Base-by-base conservation (phyloP, 495 filamentous ascomycete species). In the Massariosphaeria phaeospora region DNA sequence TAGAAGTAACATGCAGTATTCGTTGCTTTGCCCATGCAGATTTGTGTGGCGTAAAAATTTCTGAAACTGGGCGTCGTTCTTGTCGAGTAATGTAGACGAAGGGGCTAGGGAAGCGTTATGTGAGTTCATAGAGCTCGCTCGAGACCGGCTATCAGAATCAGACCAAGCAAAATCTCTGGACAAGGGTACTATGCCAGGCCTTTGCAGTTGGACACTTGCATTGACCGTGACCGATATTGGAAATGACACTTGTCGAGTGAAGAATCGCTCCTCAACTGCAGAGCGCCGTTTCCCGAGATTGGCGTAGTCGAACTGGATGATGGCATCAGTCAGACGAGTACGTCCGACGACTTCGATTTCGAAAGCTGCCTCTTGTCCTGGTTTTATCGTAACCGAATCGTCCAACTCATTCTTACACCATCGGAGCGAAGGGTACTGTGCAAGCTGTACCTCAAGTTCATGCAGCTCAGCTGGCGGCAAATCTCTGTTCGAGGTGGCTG, bases 171-270 rank as follows among this genome's bases (percentile, higher is more conserved):
- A 77, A 41, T 80, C 77, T 15, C 70, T 66, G 20, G 72, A 72
- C 26, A 96, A 79, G 6, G 89, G 86, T 0, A 94, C 67, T 30
- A 94, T 75, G 66, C 96, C 89, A 59, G 86, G 81, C 20, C 85
- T 79, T 35, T 81, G 77, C 13, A 95, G 72, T 57, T 94, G 86
- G 17, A 96, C 75, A 62, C 87, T 90, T 11, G 90, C 87, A 67
- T 95, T 95, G 31, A 97, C 91, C 3, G 91, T 96, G 18, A 95
- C 77, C 0, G 86, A 89, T 44, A 97, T 70, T 8, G 89, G 88
- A 33, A 95, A 76, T 31, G 83, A 83, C 20, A 95, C 72, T 59
- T 91, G 85, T 42, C 91, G 79, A 13, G 91, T 96, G 64, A 88
- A 89, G 61, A 95, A 93, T 24, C 78, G 75, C 36, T 84, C 82